These are phyloP conservation scores for Thermoascus crustaceus DNA, from an alignment of 2,329 filamentous ascomycete genomes.

Conservation along the genomic window DNA sequence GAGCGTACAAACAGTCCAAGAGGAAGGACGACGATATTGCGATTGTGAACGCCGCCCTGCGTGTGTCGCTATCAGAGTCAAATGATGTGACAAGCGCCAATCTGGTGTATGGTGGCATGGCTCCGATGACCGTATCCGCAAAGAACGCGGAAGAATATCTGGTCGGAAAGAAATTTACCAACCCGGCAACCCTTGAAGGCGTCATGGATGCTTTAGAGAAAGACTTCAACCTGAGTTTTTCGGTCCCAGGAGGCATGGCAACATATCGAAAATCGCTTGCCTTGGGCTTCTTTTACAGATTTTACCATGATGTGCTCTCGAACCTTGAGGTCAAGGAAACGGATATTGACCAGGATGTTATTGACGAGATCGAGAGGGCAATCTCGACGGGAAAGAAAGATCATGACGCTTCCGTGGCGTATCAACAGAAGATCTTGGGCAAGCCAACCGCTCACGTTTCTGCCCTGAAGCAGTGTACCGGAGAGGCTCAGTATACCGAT, in stretches of 20 bases:
- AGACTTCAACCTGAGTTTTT: constrained; percentile 82
- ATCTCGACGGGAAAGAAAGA: constrained; percentile 78
- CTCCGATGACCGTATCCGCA: constrained; percentile 79
- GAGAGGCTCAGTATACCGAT: constrained; percentile 92
- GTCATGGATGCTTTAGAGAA: constrained; percentile 80
- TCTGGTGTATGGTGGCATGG: constrained; percentile 92
- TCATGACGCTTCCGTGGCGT: constrained; percentile 62
- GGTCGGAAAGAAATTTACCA: constrained; percentile 67
- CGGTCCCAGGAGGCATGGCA: constrained; percentile 94
- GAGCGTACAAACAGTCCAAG: constrained; percentile 93
- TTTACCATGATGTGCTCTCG: constrained; percentile 80
- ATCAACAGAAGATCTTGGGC: constrained; percentile 74
- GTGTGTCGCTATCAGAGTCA: constrained; percentile 60
- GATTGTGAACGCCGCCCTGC: constrained; percentile 82
- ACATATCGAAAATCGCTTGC: constrained; percentile 89
- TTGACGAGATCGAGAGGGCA: constrained; percentile 75
- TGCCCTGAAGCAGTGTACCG: constrained; percentile 85
- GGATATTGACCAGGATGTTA: constrained; percentile 61
- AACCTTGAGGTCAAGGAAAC: constrained; percentile 42
- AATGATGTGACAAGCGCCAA: constrained; percentile 66
- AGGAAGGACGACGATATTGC: constrained; percentile 97
- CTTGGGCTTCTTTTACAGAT: constrained; percentile 91
- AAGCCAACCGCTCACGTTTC: constrained; percentile 82
- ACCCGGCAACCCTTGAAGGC: constrained; percentile 76
- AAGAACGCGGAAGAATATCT: constrained; percentile 69